These are phyloP conservation scores for Saccharomycopsis schoenii DNA, from an alignment of 805 yeast species.

Conservation along the genomic window DNA sequence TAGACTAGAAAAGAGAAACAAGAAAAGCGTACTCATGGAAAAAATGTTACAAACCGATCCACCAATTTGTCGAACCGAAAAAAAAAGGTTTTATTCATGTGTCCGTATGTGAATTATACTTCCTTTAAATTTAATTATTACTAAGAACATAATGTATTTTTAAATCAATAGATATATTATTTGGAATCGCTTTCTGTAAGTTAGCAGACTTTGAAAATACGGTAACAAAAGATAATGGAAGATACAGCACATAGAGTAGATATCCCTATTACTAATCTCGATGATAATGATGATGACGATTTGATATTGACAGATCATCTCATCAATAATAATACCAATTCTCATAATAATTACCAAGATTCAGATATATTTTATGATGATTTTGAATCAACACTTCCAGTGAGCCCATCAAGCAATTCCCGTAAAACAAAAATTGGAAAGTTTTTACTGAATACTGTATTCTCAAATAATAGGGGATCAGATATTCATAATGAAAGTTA, in stretches of 20 bases:
- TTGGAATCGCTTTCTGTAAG: not conserved
- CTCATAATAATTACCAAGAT: conserved; percentile 15
- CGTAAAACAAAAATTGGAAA: not conserved
- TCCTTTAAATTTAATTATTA: no score
- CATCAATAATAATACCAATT: conserved; percentile 17
- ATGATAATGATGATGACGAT: conserved; percentile 33
- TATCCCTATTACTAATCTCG: conserved; percentile 43
- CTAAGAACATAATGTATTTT: no score
- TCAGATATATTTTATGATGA: not conserved
- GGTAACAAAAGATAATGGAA: not conserved
- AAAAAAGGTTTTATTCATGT: no score
- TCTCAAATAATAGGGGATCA: not conserved
- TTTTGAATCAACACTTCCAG: not conserved
- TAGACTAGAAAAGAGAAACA: no score
- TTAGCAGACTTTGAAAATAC: not conserved
- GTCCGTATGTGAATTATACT: no score
- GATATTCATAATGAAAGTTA: conserved; percentile 19
- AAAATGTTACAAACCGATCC: no score
- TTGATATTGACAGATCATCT: conserved; percentile 15
- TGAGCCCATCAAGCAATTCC: conserved; percentile 1
- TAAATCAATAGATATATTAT: not conserved
- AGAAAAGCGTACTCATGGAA: no score
- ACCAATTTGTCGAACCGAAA: no score
- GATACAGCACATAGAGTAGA: conserved; percentile 29
- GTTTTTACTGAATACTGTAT: not conserved